Base-by-base conservation (phyloP, 192 early-diverging fungal species). In the Coemansia sp. region DNA sequence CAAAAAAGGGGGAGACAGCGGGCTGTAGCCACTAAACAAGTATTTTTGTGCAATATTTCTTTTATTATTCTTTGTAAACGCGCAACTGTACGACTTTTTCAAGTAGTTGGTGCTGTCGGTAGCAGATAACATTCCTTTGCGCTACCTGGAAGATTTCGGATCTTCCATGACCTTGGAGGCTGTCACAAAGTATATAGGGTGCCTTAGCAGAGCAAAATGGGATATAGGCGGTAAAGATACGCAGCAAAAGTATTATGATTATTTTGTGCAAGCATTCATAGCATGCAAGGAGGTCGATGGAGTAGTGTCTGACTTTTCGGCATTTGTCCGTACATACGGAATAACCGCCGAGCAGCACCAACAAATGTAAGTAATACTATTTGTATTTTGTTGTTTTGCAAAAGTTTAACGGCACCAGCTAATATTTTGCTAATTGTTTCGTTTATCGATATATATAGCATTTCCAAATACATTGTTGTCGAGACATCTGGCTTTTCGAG, bases 121-220 rank as follows among this genome's bases (percentile, higher is more conserved):
- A 32, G 58, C 67, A 24, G 53, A 24, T 14, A 57, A 39, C n/a
- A 62, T 78, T 8, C 69, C 81, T 24, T 28, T 28, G 29, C 55
- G 64, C 16, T 80, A 80, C 35, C 69, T 83, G 2, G 83, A 87
- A 16, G 79, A 85, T 20, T 87, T 87, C 75, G 86, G 86, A 7
- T 68, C 83, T 34, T 65, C 81, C 28, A 58, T 85, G 67, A 86
- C 83, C 7, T 74, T 83, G 13, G 58, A 52, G 4, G 85, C 83
- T 3, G 50, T 85, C 6, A 71, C 82, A 14, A 57, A 52, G 18
- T 80, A 83, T 22, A 75, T 87, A 34, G 75, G 80, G 0, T 71
- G 73, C 30, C 59, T 87, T 18, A 70, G 79, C 32, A 54, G 80
- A 30, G 82, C 79, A 3, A 35, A 51, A 22, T 83, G 74, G 69